Evolutionary conservation across 768 basidiomycete species (phyloP), one percentile per base, ranked within the genome.

Genomic region (Mycena venus): DNA sequence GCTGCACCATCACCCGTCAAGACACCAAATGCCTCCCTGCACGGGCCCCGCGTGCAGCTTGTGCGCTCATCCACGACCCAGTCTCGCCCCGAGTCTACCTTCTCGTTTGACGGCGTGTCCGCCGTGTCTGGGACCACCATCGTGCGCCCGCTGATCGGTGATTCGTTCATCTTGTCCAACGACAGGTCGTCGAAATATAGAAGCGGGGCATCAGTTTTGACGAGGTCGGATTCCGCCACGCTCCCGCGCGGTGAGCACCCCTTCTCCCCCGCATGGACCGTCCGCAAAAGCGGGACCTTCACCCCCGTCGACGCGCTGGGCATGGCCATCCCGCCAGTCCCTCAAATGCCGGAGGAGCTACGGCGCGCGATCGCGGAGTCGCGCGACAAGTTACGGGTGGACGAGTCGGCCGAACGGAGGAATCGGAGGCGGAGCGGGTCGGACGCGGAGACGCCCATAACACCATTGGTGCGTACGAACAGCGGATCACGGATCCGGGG

Each of bases 201-300:
- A 23, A 88, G 86, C 53, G 88, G 88, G 0, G 80, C 82, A 17
- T 85, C 83, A 3, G 85, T 83, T 0, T 80, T 91, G 32, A 86
- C 87, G 3, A 91, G 94, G 6, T 88, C 90, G 44, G 94, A 95
- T 79, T 94, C 93, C 0, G 91, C 93, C 0, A 94, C 93, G 0
- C 86, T 95, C 5, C 94, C 94, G 12, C 83, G 82, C 19, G 87
- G 87, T n/a, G 91, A 92, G 53, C 83, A 86, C 62, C 83, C 84
- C 27, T 81, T 83, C 32, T 78, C 82, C 56, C 68, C 74, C 15
- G 71, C 58, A n/a, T 72, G 74, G 71, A 62, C 61, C 27, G 40
- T 73, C 66, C 29, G 75, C 15, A 61, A 64, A 23, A 71, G 65
- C 32, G 72, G 72, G 1, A 63, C 47, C 36, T 72, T 68, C 67